A percentile compares a stretch with the other conserved stretches of the same genome.
Conservation (phyloP, 768 basidiomycete genomes). For the Tylopilus vinaceipallidus region DNA sequence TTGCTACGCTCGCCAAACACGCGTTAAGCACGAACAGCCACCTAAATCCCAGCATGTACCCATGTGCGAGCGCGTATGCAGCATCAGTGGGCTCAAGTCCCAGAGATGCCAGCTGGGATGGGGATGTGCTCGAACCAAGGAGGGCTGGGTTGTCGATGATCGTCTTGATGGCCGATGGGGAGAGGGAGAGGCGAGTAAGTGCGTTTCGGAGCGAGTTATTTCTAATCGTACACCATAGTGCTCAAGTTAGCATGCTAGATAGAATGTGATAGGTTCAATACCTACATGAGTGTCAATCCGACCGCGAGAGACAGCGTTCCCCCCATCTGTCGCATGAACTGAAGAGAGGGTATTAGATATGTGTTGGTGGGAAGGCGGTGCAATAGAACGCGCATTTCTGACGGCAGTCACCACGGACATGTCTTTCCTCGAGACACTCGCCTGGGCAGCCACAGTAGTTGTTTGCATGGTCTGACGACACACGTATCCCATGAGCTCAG, state of each 20-base stretch:
- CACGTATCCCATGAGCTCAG: too few species aligned
- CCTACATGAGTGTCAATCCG: slow-evolving; percentile 1
- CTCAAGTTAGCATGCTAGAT: too few species aligned
- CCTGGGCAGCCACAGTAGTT: neutral
- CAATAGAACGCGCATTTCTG: neutral
- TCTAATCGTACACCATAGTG: too few species aligned
- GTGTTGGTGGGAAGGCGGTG: neutral
- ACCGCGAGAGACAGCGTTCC: neutral
- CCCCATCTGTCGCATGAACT: neutral
- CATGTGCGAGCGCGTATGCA: neutral
- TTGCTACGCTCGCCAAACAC: neutral
- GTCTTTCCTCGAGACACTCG: neutral
- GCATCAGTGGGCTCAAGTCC: neutral
- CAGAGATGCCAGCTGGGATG: neutral
- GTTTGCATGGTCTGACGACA: neutral
- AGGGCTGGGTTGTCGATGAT: slow-evolving; percentile 1
- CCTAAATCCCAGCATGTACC: neutral
- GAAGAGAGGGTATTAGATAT: neutral
- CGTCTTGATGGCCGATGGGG: neutral
- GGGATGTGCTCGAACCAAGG: neutral
- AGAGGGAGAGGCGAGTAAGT: neutral
- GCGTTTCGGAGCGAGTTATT: neutral
- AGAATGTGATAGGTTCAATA: neutral
- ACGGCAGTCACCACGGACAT: neutral
- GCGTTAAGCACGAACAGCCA: neutral